phyloP scores from a whole-genome alignment of 768 basidiomycete species.

The Boletus insuetus region DNA sequence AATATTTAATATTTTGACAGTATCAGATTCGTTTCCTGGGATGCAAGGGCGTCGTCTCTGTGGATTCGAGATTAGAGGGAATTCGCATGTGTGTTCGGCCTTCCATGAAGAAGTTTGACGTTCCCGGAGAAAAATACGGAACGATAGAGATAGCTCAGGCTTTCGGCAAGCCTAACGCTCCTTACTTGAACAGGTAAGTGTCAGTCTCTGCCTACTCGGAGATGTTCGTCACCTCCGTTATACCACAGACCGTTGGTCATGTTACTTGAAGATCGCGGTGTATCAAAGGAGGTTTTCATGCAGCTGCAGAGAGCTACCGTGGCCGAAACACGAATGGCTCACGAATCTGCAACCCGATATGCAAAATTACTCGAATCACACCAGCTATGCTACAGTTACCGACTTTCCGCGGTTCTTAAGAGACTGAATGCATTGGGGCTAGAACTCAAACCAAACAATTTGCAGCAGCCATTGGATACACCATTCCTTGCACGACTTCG shows the following conservation, averaged over 20 bases:
- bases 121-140: slow-evolving; percentile 43
- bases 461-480: slow-evolving; percentile 42
- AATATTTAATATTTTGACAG: slow-evolving; percentile 26
- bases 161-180: slow-evolving; percentile 56
- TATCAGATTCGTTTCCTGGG: slow-evolving; percentile 84
- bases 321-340: slow-evolving; percentile 54
- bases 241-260: slow-evolving; percentile 62
- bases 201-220: neutral
- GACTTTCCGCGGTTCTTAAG: slow-evolving; percentile 49
- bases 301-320: slow-evolving; percentile 61
- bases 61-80: slow-evolving; percentile 54
- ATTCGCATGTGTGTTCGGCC: slow-evolving; percentile 66
- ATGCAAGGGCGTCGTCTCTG: slow-evolving; percentile 75
- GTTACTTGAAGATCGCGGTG: slow-evolving; percentile 75
- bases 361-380: slow-evolving; percentile 48
- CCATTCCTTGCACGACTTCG: slow-evolving; percentile 58
- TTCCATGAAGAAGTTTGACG: slow-evolving; percentile 77
- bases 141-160: slow-evolving; percentile 73
- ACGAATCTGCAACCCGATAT: slow-evolving; percentile 52
- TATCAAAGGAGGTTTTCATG: slow-evolving; percentile 54
- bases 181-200: slow-evolving; percentile 77
- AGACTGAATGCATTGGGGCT: slow-evolving; percentile 47
- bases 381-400: slow-evolving; percentile 44
- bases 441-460: slow-evolving; percentile 40
- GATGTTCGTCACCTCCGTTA: neutral